phyloP scores from a whole-genome alignment of 73 alveolate species.

The Paramecium octaurelia region DNA sequence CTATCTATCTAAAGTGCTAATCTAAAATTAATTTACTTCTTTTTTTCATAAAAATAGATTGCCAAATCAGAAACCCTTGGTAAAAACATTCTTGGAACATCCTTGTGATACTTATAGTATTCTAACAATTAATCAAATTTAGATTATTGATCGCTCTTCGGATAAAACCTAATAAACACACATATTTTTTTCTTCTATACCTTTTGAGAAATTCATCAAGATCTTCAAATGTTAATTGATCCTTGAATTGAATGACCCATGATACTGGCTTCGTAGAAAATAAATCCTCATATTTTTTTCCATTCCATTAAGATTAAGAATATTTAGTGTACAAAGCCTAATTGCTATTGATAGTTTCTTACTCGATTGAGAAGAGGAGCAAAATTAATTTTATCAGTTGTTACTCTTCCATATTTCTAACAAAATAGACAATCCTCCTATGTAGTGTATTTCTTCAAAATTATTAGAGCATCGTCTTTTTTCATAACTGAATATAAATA shows the following conservation, averaged over 20 bases:
- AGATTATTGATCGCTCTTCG: not conserved
- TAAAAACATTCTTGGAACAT: slow-evolving; percentile 55
- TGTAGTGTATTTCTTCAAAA: not conserved
- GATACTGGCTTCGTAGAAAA: not conserved
- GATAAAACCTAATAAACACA: not conserved
- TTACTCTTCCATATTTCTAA: not conserved
- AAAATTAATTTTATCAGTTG: slow-evolving; percentile 14
- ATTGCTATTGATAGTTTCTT: not conserved
- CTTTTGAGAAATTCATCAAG: slow-evolving; percentile 59
- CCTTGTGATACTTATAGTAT: slow-evolving; percentile 61
- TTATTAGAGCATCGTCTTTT: not conserved
- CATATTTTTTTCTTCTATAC: not conserved
- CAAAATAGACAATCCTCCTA: slow-evolving; percentile 36
- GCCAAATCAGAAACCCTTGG: slow-evolving; percentile 30
- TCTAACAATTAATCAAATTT: slow-evolving; percentile 45
- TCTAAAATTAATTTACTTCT: not conserved
- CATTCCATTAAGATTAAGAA: not conserved
- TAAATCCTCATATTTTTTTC: slow-evolving; percentile 10
- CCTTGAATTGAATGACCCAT: slow-evolving; percentile 47
- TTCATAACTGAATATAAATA: slow-evolving; percentile 15
- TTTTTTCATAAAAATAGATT: slow-evolving; percentile 37
- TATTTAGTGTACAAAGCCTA: slow-evolving; percentile 45
- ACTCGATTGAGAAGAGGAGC: slow-evolving; percentile 38
- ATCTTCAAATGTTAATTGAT: slow-evolving; percentile 39
- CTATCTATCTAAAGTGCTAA: not conserved